A percentile compares a stretch with the other conserved stretches of the same genome.
These are phyloP conservation scores for Coffea humblotiana DNA, from an alignment of 305 asterid species.

Conservation along the genomic window DNA sequence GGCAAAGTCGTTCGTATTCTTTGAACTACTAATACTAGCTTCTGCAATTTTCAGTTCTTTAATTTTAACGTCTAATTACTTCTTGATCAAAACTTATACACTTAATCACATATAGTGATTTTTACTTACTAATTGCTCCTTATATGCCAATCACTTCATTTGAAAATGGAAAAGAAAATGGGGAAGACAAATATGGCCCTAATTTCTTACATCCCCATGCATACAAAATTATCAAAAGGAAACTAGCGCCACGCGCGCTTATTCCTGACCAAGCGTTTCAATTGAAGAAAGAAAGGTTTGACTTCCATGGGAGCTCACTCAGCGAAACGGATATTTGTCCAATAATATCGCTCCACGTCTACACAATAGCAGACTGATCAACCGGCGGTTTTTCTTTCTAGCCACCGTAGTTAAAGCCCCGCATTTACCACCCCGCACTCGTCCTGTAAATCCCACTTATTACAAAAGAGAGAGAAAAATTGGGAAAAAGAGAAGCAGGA, in stretches of 20 bases:
- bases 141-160: neutral
- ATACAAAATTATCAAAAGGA: neutral
- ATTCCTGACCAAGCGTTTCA: slow-evolving; percentile 2
- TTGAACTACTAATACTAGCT: neutral
- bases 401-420: slow-evolving; percentile 46
- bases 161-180: neutral
- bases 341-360: slow-evolving; percentile 38
- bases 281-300: slow-evolving; percentile 31
- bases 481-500: neutral
- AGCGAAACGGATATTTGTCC: slow-evolving; percentile 33
- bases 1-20: neutral
- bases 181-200: neutral
- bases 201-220: neutral
- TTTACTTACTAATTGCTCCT: neutral
- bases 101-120: neutral
- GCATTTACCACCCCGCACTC: slow-evolving; percentile 40
- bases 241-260: neutral
- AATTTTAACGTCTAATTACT: neutral
- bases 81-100: no score
- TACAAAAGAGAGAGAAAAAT: slow-evolving; percentile 1
- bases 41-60: neutral
- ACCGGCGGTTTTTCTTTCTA: slow-evolving; percentile 40
- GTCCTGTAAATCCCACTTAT: slow-evolving; percentile 5
- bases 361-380: slow-evolving; percentile 5
- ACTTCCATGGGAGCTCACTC: slow-evolving; percentile 27